Evolutionary conservation across 306 rosid genomes (phyloP), one percentile per base, ranked within the genome.

Genomic region (Acacia acuminata): DNA sequence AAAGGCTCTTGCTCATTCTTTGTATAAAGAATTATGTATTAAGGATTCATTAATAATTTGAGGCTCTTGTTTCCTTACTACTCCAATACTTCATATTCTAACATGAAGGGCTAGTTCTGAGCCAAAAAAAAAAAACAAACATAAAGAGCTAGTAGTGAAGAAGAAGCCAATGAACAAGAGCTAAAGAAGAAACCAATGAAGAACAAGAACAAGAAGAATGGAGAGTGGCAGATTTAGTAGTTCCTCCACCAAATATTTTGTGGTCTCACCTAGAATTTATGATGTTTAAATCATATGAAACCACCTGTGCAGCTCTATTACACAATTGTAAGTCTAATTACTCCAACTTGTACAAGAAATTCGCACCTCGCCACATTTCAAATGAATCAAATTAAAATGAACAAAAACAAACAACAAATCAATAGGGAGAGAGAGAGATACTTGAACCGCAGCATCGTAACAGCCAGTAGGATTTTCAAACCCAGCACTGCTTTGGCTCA

Each of bases 401-500:
- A 22, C 7, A 69, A 24, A 16, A 65, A 77, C 42, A 61, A 10
- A 43, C 32, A 71, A 61, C 63, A 5, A 81, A 76, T 81, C 8
- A 30, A 50, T 0, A 20, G 20, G 15, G 13, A 43, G 12, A 38
- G 45, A 38, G n/a, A 10, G 3, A 44, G 82, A 94, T 27, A 27
- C 98, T 84, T 96, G 99, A 85, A 96, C 91, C 34, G 98, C 87
- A 43, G 97, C 89, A 82, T 85, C 86, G 82, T 93, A 92, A 69
- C 87, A 92, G 14, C 98, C 98, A 6, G 93, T 90, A 16, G 94
- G 90, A 13, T 86, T 90, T 44, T 87, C 90, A 63, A 77, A 87
- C 24, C 81, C 90, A 50, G 79, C 14, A 53, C 71, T 79, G 73
- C 89, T 78, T 69, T 65, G 84, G 73, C 40, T 86, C 90, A 89